Evolutionary conservation across 495 filamentous ascomycete species (phyloP), one percentile per base, ranked within the genome.

Genomic region (Penicillium samsonianum): DNA sequence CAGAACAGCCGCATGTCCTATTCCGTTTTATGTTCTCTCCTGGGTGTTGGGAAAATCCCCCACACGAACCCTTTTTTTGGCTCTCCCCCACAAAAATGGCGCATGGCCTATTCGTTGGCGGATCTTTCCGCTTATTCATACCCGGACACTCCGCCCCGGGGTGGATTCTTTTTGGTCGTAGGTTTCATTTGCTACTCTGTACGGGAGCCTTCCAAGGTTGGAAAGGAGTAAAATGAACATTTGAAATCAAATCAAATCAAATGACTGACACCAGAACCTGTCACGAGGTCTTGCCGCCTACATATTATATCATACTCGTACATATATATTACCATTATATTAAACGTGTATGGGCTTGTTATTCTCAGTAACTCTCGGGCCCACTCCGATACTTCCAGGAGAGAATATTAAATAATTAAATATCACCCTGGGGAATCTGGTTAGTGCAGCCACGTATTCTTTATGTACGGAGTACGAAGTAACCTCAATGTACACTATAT

Each of bases 61-160:
- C 66, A 69, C 64, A 68, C 66, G 58, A 65, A 62, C 63, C 58
- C 58, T 53, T 58, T 50, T 51, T 38, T 31, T 31, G 33, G 17
- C n/a, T 47, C 40, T 66, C 64, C 67, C 67, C 64, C 67, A 69
- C 67, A 67, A 69, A 69, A 67, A 67, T 69, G 61, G 64, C 67
- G 66, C 66, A 67, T 64, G 61, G 60, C 42, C 57, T 40, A 55
- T 52, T 54, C 56, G 52, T 60, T 23, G 58, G 58, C 61, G 63
- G 61, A 67, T 59, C 52, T 54, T 41, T 53, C 61, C 53, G 62
- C 45, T 33, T 16, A 28, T 17, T 50, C 33, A 22, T 22, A 41
- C 35, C 35, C 35, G 16, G 35, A 4, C 35, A 22, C 48, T 51
- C 48, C 19, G 48, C 48, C 33, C 23, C 48, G 11, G 20, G 20